Conservation (phyloP, 2,329 filamentous ascomycete genomes). For the Ophiostoma ips region DNA sequence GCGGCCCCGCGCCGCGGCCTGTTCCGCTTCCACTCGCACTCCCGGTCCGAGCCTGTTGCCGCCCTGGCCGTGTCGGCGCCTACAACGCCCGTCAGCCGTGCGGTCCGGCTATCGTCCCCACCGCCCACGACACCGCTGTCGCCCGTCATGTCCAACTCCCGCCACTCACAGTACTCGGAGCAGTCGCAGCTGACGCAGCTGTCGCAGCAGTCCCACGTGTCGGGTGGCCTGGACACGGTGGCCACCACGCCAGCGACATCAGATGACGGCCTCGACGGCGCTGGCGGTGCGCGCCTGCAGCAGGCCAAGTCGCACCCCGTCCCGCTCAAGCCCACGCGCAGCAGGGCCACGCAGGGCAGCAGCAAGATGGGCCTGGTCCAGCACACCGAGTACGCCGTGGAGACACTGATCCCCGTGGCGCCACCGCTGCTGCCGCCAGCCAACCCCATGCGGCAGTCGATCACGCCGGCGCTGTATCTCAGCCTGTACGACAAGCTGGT, state of each 20-base stretch:
- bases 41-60: conserved; percentile 8
- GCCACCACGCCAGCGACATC: conserved; percentile 29
- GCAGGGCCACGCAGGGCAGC: conserved; percentile 1
- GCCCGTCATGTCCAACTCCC: conserved; percentile 16
- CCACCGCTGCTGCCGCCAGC: conserved; percentile 57
- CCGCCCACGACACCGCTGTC: conserved; percentile 21
- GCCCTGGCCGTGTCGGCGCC: background rate
- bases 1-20: conserved; percentile 35
- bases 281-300: conserved; percentile 1
- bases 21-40: conserved; percentile 29
- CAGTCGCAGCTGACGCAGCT: conserved; percentile 11
- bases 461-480: conserved; percentile 58
- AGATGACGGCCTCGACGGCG: conserved; percentile 18
- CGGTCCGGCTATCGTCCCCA: background rate
- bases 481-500: conserved; percentile 87
- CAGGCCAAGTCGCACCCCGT: conserved; percentile 11
- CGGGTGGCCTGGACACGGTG: conserved; percentile 17
- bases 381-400: conserved; percentile 31
- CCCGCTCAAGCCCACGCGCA: background rate
- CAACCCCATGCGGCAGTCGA: conserved; percentile 65
- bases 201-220: conserved; percentile 10
- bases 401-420: conserved; percentile 56
- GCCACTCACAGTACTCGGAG: conserved; percentile 15
- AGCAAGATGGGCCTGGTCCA: background rate
- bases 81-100: background rate